Base-by-base conservation (phyloP, 176 grass and related monocot species). In the Oryza brachyantha region DNA sequence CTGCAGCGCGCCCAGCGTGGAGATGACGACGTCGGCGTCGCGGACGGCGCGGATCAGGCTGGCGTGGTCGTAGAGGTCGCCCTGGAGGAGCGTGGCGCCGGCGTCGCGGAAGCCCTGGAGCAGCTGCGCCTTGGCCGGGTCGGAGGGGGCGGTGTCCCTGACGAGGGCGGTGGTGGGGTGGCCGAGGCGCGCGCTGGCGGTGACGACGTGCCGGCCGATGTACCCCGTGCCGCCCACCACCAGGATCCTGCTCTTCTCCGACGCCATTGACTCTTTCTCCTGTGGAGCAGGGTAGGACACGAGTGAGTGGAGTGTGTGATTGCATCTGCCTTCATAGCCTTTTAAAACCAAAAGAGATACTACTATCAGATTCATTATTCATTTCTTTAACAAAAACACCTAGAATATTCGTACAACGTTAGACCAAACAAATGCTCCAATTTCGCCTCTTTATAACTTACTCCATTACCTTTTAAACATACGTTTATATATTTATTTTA, bases 31-130 rank as follows among this genome's bases (percentile, higher is more conserved):
- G 81, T 93, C 91, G 0, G 75, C 88, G 1, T 19, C 17, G 78
- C 84, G 88, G 59, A 88, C 55, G 12, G 88, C 84, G 27, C 24
- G 75, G 19, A 90, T 41, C 9, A 93, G 83, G 77, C 87, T 85
- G 21, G 14, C 84, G 24, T 93, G 84, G 52, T 93, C 81, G 63
- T 85, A 79, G 3, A 93, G 61, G 36, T 93, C 91, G 39, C 91
- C 91, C 77, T 81, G 84, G 60, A 93, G 12, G 67, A 89, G 86
- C 29, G 84, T 89, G 25, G 70, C 90, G 62, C 90, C 90, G 52
- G 87, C 57, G 58, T 86, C 84, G 41, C 67, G 58, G 87, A 93
- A 89, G 76, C 48, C 63, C 57, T 78, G n/a, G 40, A 93, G 75
- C 31, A 93, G 67, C 80, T 77, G 67, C 48, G 90, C 90, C 84